phyloP scores from a whole-genome alignment of 2,329 filamentous ascomycete species.

The Capronia epimyces region DNA sequence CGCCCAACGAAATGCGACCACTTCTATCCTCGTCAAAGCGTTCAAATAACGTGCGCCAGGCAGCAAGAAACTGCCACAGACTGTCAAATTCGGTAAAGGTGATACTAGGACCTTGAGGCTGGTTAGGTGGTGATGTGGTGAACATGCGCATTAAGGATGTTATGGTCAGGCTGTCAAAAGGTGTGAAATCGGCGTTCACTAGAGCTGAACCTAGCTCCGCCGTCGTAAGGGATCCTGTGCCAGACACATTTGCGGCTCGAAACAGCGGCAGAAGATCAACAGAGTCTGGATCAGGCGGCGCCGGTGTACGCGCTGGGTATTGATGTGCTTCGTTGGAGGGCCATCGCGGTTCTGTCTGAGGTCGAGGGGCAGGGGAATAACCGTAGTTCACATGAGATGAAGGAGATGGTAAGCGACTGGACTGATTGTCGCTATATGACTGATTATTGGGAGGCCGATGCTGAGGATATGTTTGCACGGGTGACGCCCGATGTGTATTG shows the following conservation, averaged over 20 bases:
- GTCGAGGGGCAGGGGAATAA: conserved; percentile 41
- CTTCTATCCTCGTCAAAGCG: conserved; percentile 83
- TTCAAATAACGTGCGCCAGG: conserved; percentile 92
- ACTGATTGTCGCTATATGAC: conserved; percentile 20
- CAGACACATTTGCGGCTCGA: conserved; percentile 74
- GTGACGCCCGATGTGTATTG: conserved; percentile 17
- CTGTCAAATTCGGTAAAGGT: conserved; percentile 95
- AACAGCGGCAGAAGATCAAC: conserved; percentile 74
- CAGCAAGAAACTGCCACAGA: conserved; percentile 90
- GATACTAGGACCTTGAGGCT: conserved; percentile 62
- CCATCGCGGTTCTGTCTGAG: conserved; percentile 12
- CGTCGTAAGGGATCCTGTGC: conserved; percentile 77
- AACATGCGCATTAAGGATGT: conserved; percentile 99
- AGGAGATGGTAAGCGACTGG: conserved; percentile 32
- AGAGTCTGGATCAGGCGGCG: conserved; percentile 47
- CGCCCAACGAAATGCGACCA: conserved; percentile 76
- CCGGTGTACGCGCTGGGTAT: conserved; percentile 20
- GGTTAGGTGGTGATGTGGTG: conserved; percentile 28
- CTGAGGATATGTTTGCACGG: conserved; percentile 18
- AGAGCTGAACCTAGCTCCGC: conserved; percentile 81
- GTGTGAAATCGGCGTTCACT: conserved; percentile 92
- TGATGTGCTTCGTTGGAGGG: conserved; percentile 43
- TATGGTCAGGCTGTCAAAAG: conserved; percentile 89
- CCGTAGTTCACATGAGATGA: conserved; percentile 45
- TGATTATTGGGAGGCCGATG: conserved; percentile 18